Evolutionary conservation across 2,329 filamentous ascomycete species (phyloP), one percentile per base, ranked within the genome.

Genomic region (Zymoseptoria ardabiliae): DNA sequence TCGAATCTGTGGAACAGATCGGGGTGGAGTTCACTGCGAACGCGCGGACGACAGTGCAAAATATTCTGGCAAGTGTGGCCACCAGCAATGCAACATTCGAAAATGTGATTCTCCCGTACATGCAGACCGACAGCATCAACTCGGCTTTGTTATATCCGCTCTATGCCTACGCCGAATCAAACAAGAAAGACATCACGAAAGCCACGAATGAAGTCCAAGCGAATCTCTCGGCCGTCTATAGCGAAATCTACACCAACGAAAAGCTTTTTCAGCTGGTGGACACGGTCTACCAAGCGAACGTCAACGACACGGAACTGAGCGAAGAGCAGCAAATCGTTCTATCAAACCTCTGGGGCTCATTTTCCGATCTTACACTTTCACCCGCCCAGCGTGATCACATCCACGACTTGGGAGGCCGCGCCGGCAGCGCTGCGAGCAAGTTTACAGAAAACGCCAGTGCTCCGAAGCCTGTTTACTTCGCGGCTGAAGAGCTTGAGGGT

Each of bases 171-270:
- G 74, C 75, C 58, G 73, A 75, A 25, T 73, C 78, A 11, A 76
- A 75, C 4, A 71, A 75, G 65, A 70, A 74, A 64, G 70, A 71
- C 59, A 69, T 79, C 59, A 72, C 75, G 58, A 75, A 78, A 67
- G 74, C 76, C 4, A 74, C 74, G 22, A 77, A 73, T 55, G 74
- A 76, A 56, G 75, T 75, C 5, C 73, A 77, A 62, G 73, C 78
- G 70, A 63, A 76, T 64, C 70, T 79, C 54, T 75, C 78, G 58
- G 86, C 91, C 64, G 90, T 89, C 68, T 76, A 79, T 54, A 90
- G 91, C 64, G 88, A 91, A 74, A 84, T 84, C 58, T 82, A 80
- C 68, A 91, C 91, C 87, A 83, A 88, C 57, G 87, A 91, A 74
- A 89, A 92, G 65, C 81, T 91, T 57, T 92, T 88, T 78, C 71